Evolutionary conservation across 225 moss, liverwort and hornwort genomes (phyloP), one percentile per base, ranked within the genome.

Genomic region (Pseudisothecium myosuroides): DNA sequence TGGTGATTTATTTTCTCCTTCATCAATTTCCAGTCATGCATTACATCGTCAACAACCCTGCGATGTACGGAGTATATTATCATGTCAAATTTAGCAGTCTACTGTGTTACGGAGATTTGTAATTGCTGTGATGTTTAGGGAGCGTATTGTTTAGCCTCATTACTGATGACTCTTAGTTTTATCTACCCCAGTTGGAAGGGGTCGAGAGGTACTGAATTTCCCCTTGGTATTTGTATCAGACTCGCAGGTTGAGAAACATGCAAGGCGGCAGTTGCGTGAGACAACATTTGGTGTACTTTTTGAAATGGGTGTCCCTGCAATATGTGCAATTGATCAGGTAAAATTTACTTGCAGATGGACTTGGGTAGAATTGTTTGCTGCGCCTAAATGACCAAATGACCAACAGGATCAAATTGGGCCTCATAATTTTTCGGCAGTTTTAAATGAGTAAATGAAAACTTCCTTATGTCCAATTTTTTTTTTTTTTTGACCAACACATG

Each of bases 251-350:
- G 95, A 93, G 43, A 89, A 82, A 84, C 91, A 90, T 87, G 90
- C 92, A 47, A 92, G 95, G 89, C 93, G 92, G 87, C 95, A 95
- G 90, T 84, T 95, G 90, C 92, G 94, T 80, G 94, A 95, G 90
- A 91, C 90, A 59, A 94, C 92, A 9, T 92, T 92, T 87, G 7
- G 41, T 65, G 86, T 94, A n/a, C 93, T 95, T 36, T 95, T 95
- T 89, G 94, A 92, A 62, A 69, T 95, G 88, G 95, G 95, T 60
- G 95, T 92, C 62, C 94, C 95, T 88, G 87, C 91, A 67, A 90
- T 95, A 75, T 95, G 95, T 88, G 89, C 89, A 68, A 90, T 95
- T 85, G 93, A 95, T 86, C 94, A 95, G 93, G 95, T 93, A 87
- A 54, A 90, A 56, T 71, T 39, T 75, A 28, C 34, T 73, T 69